phyloP scores from a whole-genome alignment of 176 grass and related monocot genomes.

The Carex littledalei region DNA sequence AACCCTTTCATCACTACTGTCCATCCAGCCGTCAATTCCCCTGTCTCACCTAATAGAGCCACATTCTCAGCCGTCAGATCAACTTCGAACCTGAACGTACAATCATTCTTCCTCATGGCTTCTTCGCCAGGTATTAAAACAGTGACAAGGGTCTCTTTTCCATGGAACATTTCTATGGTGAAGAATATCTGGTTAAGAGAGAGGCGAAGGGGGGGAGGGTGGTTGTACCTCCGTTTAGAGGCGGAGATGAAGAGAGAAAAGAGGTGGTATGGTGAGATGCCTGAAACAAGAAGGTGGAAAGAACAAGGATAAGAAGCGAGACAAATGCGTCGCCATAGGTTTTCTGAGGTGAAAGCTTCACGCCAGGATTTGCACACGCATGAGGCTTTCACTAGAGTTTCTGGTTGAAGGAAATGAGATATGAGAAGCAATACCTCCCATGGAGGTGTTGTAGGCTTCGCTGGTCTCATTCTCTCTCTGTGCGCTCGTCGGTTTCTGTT shows the following conservation, averaged over 20 bases:
- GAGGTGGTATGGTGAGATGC: conserved; percentile 29
- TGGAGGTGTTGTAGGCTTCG: not conserved
- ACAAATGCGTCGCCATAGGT: conserved; percentile 61
- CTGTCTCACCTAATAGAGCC: not conserved
- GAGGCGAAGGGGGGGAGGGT: conserved; percentile 29
- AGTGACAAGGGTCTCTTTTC: conserved; percentile 25
- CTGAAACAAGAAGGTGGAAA: conserved; percentile 2
- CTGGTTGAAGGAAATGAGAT: conserved; percentile 40
- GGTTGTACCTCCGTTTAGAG: not conserved
- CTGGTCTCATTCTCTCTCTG: not conserved
- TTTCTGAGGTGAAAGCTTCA: conserved; percentile 45
- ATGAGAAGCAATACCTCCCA: conserved; percentile 49
- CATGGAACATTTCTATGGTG: conserved; percentile 42
- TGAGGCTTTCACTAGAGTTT: conserved; percentile 47
- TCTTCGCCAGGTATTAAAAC: conserved; percentile 27
- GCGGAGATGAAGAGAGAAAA: conserved; percentile 47
- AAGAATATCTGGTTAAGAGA: conserved; percentile 48
- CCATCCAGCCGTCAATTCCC: conserved; percentile 40
- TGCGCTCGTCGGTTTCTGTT: not conserved
- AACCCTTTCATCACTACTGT: conserved; percentile 39
- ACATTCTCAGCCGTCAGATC: conserved; percentile 17
- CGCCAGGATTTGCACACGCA: conserved; percentile 65
- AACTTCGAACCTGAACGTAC: conserved; percentile 52
- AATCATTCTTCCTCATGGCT: not conserved
- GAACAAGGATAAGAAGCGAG: conserved; percentile 45